A percentile compares a stretch with the other conserved stretches of the same genome.
These are phyloP conservation scores for Cercospora berteroae DNA, from an alignment of 2,329 filamentous ascomycete genomes.

Conservation along the genomic window DNA sequence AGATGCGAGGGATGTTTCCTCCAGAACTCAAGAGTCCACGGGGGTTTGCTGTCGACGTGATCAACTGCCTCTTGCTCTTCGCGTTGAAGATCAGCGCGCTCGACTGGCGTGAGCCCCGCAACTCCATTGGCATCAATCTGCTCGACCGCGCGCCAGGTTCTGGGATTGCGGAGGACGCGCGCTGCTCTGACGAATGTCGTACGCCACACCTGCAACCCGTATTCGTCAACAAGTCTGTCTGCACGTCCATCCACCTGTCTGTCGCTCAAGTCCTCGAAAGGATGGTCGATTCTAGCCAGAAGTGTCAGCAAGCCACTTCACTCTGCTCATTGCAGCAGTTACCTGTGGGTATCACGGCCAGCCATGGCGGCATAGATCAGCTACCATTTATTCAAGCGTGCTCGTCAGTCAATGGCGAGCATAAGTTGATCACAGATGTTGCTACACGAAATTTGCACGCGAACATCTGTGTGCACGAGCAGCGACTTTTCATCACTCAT, in stretches of 20 bases:
- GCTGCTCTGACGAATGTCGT: slow-evolving; percentile 20
- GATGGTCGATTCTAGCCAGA: slow-evolving; percentile 2
- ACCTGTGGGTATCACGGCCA: neutral
- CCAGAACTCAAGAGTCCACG: slow-evolving; percentile 6
- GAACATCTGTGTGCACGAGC: neutral
- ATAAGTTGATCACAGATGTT: neutral
- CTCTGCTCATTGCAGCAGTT: neutral
- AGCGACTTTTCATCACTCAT: neutral
- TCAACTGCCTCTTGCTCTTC: slow-evolving; percentile 1
- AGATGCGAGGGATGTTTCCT: neutral
- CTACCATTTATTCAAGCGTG: neutral
- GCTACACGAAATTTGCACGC: neutral
- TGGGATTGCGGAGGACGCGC: slow-evolving; percentile 30
- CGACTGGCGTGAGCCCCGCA: slow-evolving; percentile 20
- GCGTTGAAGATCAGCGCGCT: slow-evolving; percentile 1
- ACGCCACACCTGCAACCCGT: neutral
- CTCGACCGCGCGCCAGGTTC: slow-evolving; percentile 28
- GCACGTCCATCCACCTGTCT: slow-evolving; percentile 1
- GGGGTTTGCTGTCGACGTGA: slow-evolving; percentile 2
- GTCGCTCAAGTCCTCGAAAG: neutral
- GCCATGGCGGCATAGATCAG: neutral
- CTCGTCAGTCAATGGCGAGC: neutral
- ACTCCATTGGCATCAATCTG: slow-evolving; percentile 29
- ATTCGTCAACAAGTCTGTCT: neutral
- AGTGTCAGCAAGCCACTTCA: neutral